A percentile compares a stretch with the other conserved stretches of the same genome.
Evolutionary conservation across 2,329 filamentous ascomycete genomes (phyloP).

Genomic region (Zarea fungicola): DNA sequence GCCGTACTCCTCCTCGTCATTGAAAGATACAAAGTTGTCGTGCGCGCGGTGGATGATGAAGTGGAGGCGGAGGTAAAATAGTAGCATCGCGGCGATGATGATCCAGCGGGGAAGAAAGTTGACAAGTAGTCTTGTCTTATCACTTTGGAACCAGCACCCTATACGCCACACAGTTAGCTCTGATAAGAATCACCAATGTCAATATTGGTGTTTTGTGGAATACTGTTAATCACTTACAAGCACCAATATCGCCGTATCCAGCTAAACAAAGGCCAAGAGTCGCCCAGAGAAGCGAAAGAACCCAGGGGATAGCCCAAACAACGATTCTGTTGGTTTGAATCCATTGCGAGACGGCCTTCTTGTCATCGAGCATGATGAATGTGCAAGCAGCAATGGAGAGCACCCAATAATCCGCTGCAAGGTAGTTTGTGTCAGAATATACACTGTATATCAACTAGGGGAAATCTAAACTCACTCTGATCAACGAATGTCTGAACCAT

Average conservation of each 20-base stretch:
- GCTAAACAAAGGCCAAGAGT: constrained; percentile 24
- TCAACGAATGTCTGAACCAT: constrained; percentile 38
- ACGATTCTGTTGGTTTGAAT: constrained; percentile 29
- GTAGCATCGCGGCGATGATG: constrained; percentile 33
- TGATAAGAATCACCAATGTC: too few species aligned
- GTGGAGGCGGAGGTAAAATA: constrained; percentile 34
- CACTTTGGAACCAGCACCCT: constrained; percentile 33
- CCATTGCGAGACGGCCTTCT: constrained; percentile 30
- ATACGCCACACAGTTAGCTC: too few species aligned
- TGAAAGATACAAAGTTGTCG: constrained; percentile 26
- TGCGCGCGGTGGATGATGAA: constrained; percentile 34
- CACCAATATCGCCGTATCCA: constrained; percentile 31
- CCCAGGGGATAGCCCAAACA: constrained; percentile 32
- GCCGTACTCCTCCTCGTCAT: constrained; percentile 16
- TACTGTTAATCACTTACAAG: too few species aligned
- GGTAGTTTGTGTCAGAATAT: not conserved
- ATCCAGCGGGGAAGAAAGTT: constrained; percentile 39
- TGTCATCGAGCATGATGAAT: constrained; percentile 34
- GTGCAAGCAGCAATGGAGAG: constrained; percentile 36
- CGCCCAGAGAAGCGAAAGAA: constrained; percentile 31
- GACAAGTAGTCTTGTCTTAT: constrained; percentile 31
- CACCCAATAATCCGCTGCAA: constrained; percentile 35
- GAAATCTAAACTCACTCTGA: constrained; percentile 23
- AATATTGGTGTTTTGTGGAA: too few species aligned
- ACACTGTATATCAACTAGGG: not conserved